phyloP scores from a whole-genome alignment of 129 eudicot genomes.

The Artemisia annua region DNA sequence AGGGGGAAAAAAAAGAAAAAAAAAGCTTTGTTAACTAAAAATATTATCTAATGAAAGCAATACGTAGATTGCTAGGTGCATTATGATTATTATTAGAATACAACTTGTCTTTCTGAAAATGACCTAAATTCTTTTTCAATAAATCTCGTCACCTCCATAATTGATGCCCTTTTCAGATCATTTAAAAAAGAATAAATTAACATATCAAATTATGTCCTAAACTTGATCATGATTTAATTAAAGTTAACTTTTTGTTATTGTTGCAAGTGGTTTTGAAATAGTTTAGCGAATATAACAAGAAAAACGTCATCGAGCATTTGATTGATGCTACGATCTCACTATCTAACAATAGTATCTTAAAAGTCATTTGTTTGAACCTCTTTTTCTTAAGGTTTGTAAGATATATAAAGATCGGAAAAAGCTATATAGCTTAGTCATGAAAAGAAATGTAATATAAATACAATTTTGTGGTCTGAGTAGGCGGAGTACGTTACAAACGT shows the following conservation, averaged over 20 bases:
- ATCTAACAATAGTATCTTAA: background rate
- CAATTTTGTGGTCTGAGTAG: too few relatives aligned
- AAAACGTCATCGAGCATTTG: background rate
- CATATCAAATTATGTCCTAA: background rate
- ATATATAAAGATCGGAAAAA: too few relatives aligned
- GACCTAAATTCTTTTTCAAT: constrained; percentile 29
- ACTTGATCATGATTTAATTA: background rate
- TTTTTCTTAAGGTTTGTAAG: too few relatives aligned
- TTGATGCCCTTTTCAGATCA: constrained; percentile 1
- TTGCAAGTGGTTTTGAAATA: background rate
- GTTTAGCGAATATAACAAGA: background rate
- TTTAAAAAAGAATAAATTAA: background rate
- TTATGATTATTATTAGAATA: constrained; percentile 26
- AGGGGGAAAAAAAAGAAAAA: too few relatives aligned
- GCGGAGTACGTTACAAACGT: too few relatives aligned
- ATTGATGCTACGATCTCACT: background rate
- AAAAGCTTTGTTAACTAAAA: background rate
- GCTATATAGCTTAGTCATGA: too few relatives aligned
- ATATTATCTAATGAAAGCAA: background rate
- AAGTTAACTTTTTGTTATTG: background rate
- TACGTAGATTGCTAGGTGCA: constrained; percentile 7
- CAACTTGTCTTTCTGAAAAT: constrained; percentile 18
- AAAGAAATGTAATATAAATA: too few relatives aligned
- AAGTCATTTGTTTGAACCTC: background rate
- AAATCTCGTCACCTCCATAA: constrained; percentile 16